Conservation (phyloP, 1,139 yeast genomes). For the Torulaspora globosa region DNA sequence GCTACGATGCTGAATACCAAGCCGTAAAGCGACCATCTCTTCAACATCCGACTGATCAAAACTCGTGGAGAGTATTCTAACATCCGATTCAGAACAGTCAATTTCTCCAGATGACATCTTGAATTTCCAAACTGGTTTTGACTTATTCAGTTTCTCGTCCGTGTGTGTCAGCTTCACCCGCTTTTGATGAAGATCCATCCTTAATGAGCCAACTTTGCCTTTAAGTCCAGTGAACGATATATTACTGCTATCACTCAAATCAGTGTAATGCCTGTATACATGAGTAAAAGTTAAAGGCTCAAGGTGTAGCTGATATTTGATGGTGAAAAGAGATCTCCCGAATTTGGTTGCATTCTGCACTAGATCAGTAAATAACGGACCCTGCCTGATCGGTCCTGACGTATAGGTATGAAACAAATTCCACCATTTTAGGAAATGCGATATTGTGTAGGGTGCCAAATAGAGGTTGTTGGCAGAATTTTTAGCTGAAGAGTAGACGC, state of each 20-base stretch:
- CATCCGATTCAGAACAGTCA: constrained; percentile 64
- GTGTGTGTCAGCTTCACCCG: constrained; percentile 57
- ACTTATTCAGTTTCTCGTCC: constrained; percentile 52
- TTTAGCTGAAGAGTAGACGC: constrained; percentile 48
- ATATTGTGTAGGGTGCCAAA: constrained; percentile 62
- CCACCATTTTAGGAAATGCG: constrained; percentile 82
- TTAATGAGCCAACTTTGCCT: constrained; percentile 56
- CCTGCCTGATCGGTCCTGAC: constrained; percentile 71
- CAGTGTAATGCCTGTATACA: constrained; percentile 53
- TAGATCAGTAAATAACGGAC: constrained; percentile 52
- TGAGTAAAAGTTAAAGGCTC: constrained; percentile 71
- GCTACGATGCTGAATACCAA: constrained; percentile 34
- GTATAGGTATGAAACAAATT: constrained; percentile 58
- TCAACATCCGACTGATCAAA: constrained; percentile 58
- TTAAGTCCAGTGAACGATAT: constrained; percentile 74
- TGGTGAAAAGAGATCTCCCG: constrained; percentile 69
- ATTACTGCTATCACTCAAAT: constrained; percentile 44
- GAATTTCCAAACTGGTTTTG: constrained; percentile 53
- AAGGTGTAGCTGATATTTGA: constrained; percentile 68
- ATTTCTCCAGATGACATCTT: constrained; percentile 74
- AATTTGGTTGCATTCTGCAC: constrained; percentile 47
- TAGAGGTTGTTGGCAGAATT: constrained; percentile 60
- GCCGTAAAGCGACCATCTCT: constrained; percentile 48
- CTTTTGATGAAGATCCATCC: constrained; percentile 76
- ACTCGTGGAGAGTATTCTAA: constrained; percentile 62